A percentile compares a stretch with the other conserved stretches of the same genome.
Evolutionary conservation across 371 early-diverging fungal species (phyloP).

Genomic region (Furculomyces boomerangus): DNA sequence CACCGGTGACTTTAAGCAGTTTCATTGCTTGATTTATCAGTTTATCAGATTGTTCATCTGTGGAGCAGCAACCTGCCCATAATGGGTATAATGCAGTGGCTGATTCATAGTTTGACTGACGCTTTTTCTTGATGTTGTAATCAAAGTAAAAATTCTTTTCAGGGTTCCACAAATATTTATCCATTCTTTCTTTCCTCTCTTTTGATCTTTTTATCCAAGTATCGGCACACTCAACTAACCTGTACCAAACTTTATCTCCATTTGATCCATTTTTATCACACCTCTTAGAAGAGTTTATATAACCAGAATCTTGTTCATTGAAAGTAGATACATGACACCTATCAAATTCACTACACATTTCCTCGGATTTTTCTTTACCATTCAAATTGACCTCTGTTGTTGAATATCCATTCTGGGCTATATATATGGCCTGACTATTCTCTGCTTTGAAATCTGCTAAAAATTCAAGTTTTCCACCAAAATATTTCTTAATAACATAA

Average conservation of each 20-base stretch:
- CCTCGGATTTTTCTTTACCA: too few relatives aligned
- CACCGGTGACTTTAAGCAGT: conserved; percentile 72
- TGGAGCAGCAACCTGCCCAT: conserved; percentile 52
- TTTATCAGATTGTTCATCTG: conserved; percentile 38
- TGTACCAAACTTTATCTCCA: too few relatives aligned
- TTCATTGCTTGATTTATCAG: conserved; percentile 31
- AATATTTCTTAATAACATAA: conserved; percentile 38
- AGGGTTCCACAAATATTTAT: conserved; percentile 60
- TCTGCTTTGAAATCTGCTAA: too few relatives aligned
- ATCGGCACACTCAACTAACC: conserved; percentile 18
- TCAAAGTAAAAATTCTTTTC: conserved; percentile 63
- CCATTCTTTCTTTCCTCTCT: conserved; percentile 28
- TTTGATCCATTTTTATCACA: too few relatives aligned
- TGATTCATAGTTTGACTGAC: conserved; percentile 44
- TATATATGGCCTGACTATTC: too few relatives aligned
- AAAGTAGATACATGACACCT: too few relatives aligned
- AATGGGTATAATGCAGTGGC: conserved; percentile 60
- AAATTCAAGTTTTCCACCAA: conserved; percentile 15
- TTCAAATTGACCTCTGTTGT: too few relatives aligned
- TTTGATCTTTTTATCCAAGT: conserved; percentile 32
- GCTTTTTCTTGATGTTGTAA: conserved; percentile 38
- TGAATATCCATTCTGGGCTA: too few relatives aligned
- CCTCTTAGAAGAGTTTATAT: too few relatives aligned
- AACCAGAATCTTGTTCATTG: too few relatives aligned
- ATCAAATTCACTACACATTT: too few relatives aligned